These are phyloP conservation scores for Metschnikowia koreensis DNA, from an alignment of 805 yeast genomes.

Conservation along the genomic window DNA sequence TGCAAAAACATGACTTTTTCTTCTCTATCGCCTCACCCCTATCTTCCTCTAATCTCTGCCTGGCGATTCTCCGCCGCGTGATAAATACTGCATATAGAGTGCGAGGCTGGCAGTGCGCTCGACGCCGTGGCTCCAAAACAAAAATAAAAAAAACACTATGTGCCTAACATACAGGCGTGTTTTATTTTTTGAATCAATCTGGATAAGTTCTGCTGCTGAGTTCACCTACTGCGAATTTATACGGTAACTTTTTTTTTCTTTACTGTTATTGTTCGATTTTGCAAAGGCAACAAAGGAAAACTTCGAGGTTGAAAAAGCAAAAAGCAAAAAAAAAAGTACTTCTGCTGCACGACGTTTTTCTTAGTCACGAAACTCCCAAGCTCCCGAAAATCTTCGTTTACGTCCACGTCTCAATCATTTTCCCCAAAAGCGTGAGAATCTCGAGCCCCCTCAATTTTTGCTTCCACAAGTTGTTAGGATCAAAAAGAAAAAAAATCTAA, in stretches of 20 bases:
- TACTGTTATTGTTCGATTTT: not conserved
- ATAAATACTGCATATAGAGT: not conserved
- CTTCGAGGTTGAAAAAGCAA: no score
- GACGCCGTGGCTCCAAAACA: not conserved
- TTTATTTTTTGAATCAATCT: not conserved
- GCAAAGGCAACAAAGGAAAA: not conserved
- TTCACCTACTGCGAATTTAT: not conserved
- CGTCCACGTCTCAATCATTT: no score
- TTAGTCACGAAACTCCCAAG: no score
- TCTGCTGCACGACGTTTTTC: no score
- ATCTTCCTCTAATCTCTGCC: not conserved
- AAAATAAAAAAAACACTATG: not conserved
- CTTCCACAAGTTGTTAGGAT: no score
- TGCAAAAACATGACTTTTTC: no score
- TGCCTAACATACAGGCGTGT: constrained; percentile 5
- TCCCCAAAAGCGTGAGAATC: no score
- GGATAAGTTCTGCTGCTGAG: not conserved
- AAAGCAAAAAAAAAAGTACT: no score
- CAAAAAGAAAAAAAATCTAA: no score
- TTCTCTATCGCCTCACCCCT: not conserved
- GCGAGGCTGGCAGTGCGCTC: constrained; percentile 2
- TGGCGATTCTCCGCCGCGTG: constrained; percentile 1
- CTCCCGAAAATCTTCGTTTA: no score
- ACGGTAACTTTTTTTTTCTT: not conserved
- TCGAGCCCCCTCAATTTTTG: no score